These are phyloP conservation scores for Pseudocohnilembus persalinus DNA, from an alignment of 169 alveolate species.

Conservation along the genomic window DNA sequence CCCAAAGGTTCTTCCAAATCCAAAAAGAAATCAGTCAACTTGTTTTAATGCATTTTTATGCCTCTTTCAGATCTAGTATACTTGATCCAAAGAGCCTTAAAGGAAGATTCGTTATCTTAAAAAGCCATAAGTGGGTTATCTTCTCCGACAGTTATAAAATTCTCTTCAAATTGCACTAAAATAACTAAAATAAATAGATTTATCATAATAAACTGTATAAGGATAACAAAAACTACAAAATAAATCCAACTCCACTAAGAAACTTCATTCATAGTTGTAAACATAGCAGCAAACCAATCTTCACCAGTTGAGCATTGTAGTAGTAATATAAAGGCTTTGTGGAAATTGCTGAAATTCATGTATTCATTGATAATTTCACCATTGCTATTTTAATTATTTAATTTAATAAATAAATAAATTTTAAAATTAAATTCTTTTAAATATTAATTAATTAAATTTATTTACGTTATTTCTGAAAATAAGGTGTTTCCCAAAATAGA, in stretches of 20 bases:
- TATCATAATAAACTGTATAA: conserved; percentile 19
- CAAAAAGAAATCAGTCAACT: conserved; percentile 49
- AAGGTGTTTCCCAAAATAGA: conserved; percentile 63
- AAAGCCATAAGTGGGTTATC: conserved; percentile 28
- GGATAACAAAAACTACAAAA: conserved; percentile 12
- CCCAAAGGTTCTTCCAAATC: conserved; percentile 46
- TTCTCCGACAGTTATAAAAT: conserved; percentile 4
- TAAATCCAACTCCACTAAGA: not conserved
- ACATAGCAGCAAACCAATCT: conserved; percentile 58
- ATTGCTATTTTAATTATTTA: conserved; percentile 48
- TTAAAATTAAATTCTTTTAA: too few species aligned
- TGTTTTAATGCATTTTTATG: conserved; percentile 51
- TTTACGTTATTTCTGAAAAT: conserved; percentile 47
- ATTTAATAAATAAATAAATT: conserved; percentile 22
- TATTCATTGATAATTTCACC: conserved; percentile 46
- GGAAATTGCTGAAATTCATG: conserved; percentile 62
- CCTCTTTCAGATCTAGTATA: conserved; percentile 58
- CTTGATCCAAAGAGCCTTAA: conserved; percentile 73
- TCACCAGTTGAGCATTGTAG: conserved; percentile 69
- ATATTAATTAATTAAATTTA: conserved; percentile 5
- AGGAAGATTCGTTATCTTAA: conserved; percentile 43
- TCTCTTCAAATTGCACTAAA: conserved; percentile 25
- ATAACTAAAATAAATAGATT: conserved; percentile 29
- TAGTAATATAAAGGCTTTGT: conserved; percentile 54
- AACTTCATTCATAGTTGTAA: conserved; percentile 27